These are phyloP conservation scores for Elaeis guineensis DNA, from an alignment of 176 grass and related monocot species.

Conservation along the genomic window DNA sequence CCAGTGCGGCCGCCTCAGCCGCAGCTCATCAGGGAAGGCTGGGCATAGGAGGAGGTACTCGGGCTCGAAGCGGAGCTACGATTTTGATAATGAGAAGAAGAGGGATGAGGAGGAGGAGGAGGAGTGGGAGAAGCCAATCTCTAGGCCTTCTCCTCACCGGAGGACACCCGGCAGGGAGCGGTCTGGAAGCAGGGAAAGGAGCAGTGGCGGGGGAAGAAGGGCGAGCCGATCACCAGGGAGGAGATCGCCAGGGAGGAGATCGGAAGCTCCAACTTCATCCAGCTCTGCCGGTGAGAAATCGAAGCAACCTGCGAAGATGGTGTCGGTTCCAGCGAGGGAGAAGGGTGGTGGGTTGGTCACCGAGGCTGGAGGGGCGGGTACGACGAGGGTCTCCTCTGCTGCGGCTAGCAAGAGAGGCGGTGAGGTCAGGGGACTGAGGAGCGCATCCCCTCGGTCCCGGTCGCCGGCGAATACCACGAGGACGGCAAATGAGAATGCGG, in stretches of 20 bases:
- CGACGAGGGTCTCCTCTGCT: slow-evolving; percentile 15
- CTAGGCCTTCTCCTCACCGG: slow-evolving; percentile 60
- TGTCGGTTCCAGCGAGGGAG: slow-evolving; percentile 60
- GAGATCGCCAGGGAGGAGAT: slow-evolving; percentile 35
- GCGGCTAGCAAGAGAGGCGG: neutral
- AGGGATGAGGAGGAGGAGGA: slow-evolving; percentile 14
- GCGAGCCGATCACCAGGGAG: slow-evolving; percentile 63
- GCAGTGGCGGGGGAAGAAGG: slow-evolving; percentile 44
- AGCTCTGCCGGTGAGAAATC: slow-evolving; percentile 8
- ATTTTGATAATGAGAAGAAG: slow-evolving; percentile 67
- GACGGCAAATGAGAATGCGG: slow-evolving; percentile 40
- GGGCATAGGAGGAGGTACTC: slow-evolving; percentile 45
- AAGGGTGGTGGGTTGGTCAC: slow-evolving; percentile 19
- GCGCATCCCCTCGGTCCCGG: slow-evolving; percentile 56
- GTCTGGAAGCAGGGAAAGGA: slow-evolving; percentile 58
- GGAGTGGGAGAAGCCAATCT: slow-evolving; percentile 32
- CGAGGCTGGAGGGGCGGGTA: slow-evolving; percentile 9
- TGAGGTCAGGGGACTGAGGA: slow-evolving; percentile 20
- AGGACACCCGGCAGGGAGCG: slow-evolving; percentile 66
- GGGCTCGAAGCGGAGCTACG: slow-evolving; percentile 82
- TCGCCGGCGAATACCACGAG: slow-evolving; percentile 40
- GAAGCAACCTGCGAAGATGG: slow-evolving; percentile 71
- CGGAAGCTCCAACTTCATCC: slow-evolving; percentile 16
- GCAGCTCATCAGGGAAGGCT: slow-evolving; percentile 67
- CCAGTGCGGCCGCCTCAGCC: slow-evolving; percentile 93